These are phyloP conservation scores for Reticulascus tulasneorum DNA, from an alignment of 2,329 filamentous ascomycete genomes.

Conservation along the genomic window DNA sequence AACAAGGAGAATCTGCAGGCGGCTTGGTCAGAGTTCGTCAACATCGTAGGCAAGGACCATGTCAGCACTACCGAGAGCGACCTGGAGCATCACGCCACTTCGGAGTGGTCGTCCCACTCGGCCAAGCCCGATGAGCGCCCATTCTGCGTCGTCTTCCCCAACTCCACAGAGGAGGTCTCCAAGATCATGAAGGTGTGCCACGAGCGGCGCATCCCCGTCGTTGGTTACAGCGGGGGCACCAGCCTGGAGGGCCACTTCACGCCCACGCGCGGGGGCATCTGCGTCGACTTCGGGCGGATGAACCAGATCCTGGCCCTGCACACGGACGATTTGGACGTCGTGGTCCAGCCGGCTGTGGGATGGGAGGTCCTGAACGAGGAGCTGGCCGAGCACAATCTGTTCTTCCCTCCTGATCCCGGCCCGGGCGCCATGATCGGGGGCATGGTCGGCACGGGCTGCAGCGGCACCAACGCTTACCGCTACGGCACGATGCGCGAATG, in stretches of 20 bases:
- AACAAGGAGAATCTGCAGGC: slow-evolving; percentile 62
- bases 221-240: slow-evolving; percentile 82
- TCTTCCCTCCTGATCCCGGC: slow-evolving; percentile 89
- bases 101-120: slow-evolving; percentile 60
- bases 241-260: slow-evolving; percentile 87
- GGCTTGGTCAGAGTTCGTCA: slow-evolving; percentile 65
- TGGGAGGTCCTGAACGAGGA: slow-evolving; percentile 85
- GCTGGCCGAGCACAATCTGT: slow-evolving; percentile 68
- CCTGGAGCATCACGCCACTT: slow-evolving; percentile 53
- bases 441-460: slow-evolving; percentile 71
- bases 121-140: slow-evolving; percentile 44
- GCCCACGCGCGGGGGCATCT: slow-evolving; percentile 76
- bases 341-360: slow-evolving; percentile 76
- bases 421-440: slow-evolving; percentile 91
- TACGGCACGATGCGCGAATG: slow-evolving; percentile 96
- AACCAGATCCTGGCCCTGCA: slow-evolving; percentile 74
- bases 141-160: slow-evolving; percentile 73
- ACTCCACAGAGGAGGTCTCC: slow-evolving; percentile 77
- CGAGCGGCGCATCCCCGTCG: slow-evolving; percentile 74
- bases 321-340: slow-evolving; percentile 71
- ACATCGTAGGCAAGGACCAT: slow-evolving; percentile 60
- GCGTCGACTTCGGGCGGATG: slow-evolving; percentile 84
- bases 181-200: slow-evolving; percentile 87
- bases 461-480: slow-evolving; percentile 84
- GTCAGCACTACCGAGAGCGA: slow-evolving; percentile 58